A percentile compares a stretch with the other conserved stretches of the same genome.
These are phyloP conservation scores for Theileria luwenshuni DNA, from an alignment of 169 alveolate genomes.

Conservation along the genomic window DNA sequence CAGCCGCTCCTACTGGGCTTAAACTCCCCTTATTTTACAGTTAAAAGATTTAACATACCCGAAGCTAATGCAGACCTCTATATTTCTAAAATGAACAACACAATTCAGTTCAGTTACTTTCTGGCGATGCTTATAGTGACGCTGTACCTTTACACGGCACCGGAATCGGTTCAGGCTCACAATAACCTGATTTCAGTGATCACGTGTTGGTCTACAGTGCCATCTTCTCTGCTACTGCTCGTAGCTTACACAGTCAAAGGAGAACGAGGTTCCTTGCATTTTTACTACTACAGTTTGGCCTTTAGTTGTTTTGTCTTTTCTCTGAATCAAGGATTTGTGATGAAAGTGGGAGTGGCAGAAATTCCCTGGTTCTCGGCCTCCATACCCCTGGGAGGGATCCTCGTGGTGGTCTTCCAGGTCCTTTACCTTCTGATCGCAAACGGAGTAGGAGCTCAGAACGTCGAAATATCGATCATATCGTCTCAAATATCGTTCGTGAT, in stretches of 20 bases:
- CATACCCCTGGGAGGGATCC: slow-evolving; percentile 18
- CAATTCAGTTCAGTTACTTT: slow-evolving; percentile 16
- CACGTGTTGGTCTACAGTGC: slow-evolving; percentile 14
- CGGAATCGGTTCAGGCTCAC: slow-evolving; percentile 8
- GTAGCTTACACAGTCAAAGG: slow-evolving; percentile 17
- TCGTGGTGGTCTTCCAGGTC: slow-evolving; percentile 19
- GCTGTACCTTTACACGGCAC: slow-evolving; percentile 1
- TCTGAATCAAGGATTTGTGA: slow-evolving; percentile 9
- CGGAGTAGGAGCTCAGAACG: neutral
- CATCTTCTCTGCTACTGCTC: slow-evolving; percentile 1
- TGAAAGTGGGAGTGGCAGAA: slow-evolving; percentile 19
- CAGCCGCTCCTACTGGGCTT: slow-evolving; percentile 23
- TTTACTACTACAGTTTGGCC: slow-evolving; percentile 12
- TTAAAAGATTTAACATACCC: slow-evolving; percentile 22
- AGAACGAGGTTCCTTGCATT: slow-evolving; percentile 15
- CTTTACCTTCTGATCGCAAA: slow-evolving; percentile 5
- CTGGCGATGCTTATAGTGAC: neutral
- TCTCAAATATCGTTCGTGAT: slow-evolving; percentile 1
- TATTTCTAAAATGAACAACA: slow-evolving; percentile 10
- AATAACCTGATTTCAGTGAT: slow-evolving; percentile 16
- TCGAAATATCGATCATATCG: slow-evolving; percentile 9
- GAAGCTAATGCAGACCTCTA: slow-evolving; percentile 19
- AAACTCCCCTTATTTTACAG: slow-evolving; percentile 20
- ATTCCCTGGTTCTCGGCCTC: slow-evolving; percentile 16
- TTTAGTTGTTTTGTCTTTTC: slow-evolving; percentile 3